Evolutionary conservation across 768 basidiomycete genomes (phyloP), one percentile per base, ranked within the genome.

Genomic region (Hygrophorus russula): DNA sequence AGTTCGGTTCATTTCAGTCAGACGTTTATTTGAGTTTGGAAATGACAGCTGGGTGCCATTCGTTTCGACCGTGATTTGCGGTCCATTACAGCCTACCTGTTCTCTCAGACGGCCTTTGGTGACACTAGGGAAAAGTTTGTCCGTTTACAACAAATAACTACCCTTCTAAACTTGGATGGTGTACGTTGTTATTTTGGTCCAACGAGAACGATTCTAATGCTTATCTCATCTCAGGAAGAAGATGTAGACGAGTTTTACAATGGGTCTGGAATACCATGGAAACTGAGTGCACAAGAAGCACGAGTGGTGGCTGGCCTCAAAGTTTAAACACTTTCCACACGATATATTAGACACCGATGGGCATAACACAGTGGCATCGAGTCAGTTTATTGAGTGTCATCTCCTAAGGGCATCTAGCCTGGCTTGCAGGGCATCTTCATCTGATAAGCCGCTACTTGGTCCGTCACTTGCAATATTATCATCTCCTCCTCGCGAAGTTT

Each of bases 191-290:
- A 41, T 13, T 12, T 1, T 39, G 19, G n/a, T 9, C n/a, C 3
- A 32, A 20, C 13, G n/a, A n/a, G 9, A 19, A 41, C 19, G 5
- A 14, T 19, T 6, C 19, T 46, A 20, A 34, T n/a, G 10, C 27
- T 19, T 14, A 34, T 24, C 36, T 19, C 14, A 34, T 24, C 36
- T 30, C 52, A 92, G 91, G 92, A 94, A 51, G 93, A 96, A 60
- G 89, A 92, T 52, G 80, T 92, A 4, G 86, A 93, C 50, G 89
- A 93, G 42, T 96, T 97, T 59, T 97, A 91, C 61, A 88, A 84
- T 50, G 78, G 85, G 41, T 93, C 90, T 2, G 93, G 93, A 14
- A 90, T 96, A 49, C 73, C 79, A 10, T 94, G 90, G 90, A 83
- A 82, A 54, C 57, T 93, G 43, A 82, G 72, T 49, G 68, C 77